Evolutionary conservation across 371 early-diverging fungal species (phyloP), one percentile per base, ranked within the genome.

Genomic region (Catenaria anguillulae): DNA sequence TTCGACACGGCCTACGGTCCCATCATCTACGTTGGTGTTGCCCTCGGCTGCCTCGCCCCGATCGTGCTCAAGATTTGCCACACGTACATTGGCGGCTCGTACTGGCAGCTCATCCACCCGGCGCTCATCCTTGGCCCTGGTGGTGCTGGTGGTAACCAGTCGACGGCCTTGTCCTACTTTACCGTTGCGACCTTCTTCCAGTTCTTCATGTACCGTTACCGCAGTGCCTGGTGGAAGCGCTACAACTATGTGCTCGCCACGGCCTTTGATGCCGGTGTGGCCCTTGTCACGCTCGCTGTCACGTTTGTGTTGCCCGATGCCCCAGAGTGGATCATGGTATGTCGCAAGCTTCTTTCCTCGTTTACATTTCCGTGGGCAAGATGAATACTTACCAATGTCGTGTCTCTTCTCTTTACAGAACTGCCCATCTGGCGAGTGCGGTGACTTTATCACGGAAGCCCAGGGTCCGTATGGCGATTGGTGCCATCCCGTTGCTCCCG

Each of bases 31-130:
- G 15, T 62, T 66, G 13, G 37, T 54, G 19, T 62, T 63, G 4
- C 68, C 64, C 13, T 66, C 65, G 2, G 66, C 67, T 19, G 64
- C 68, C 34, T 71, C 66, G 19, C 65, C 29, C 50, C 50, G 29
- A 29, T 29, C 50, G 1, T 50, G 2, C 21, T 50, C 50, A 24
- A 26, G 24, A 13, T 24, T 10, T 24, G 50, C 50, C 19, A 24
- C 29, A 50, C 29, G 29, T 24, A 4, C 50, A 29, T 50, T 50
- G 29, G 29, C 50, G 24, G 12, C n/a, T 23, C 2, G 48, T 23
- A 23, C 50, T 50, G 50, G 50, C 50, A 29, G 29, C 50, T 50
- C 8, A 2, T 50, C 29, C 24, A 50, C 29, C 8, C 50, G 50
- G 5, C 50, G 50, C 50, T 50, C 29, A 24, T 50, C 13, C 29